A percentile compares a stretch with the other conserved stretches of the same genome.
Conservation (phyloP, 2,329 filamentous ascomycete genomes). For the Talaromyces albobiverticillius region DNA sequence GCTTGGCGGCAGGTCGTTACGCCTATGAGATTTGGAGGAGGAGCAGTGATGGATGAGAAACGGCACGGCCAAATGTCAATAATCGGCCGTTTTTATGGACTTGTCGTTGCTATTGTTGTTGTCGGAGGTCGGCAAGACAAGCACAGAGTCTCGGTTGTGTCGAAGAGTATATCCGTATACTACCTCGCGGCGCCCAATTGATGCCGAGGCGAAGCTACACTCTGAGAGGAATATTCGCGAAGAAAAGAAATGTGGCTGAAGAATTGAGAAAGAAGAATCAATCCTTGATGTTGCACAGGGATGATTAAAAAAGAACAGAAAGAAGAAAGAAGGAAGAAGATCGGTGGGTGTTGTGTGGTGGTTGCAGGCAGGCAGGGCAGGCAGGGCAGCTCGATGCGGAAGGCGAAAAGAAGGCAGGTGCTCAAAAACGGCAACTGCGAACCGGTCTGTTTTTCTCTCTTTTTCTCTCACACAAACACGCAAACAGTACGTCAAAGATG, state of each 20-base stretch:
- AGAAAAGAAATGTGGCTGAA: neutral
- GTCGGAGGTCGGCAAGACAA: too few relatives aligned
- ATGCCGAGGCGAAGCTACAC: neutral
- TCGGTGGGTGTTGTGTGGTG: too few relatives aligned
- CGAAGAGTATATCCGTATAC: neutral
- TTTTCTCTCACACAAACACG: neutral
- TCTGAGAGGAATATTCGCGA: neutral
- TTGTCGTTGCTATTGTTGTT: too few relatives aligned
- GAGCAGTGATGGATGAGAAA: neutral
- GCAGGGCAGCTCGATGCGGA: neutral
- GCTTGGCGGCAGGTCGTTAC: slow-evolving; percentile 4
- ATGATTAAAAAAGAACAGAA: too few relatives aligned
- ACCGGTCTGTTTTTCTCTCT: neutral
- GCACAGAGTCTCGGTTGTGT: too few relatives aligned
- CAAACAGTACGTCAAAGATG: neutral
- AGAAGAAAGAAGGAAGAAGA: too few relatives aligned
- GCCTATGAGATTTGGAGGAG: neutral
- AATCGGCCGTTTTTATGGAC: neutral
- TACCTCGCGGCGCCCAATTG: too few relatives aligned
- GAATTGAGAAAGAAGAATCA: neutral
- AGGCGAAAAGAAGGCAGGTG: neutral
- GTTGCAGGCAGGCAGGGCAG: neutral
- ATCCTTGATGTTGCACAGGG: neutral
- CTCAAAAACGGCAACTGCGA: slow-evolving; percentile 11
- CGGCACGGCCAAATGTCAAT: neutral